Percentiles rank a stretch among this genome's conserved stretches.
These are phyloP conservation scores for Cucumis cinereus DNA, from an alignment of 306 rosid genomes.

Conservation along the genomic window DNA sequence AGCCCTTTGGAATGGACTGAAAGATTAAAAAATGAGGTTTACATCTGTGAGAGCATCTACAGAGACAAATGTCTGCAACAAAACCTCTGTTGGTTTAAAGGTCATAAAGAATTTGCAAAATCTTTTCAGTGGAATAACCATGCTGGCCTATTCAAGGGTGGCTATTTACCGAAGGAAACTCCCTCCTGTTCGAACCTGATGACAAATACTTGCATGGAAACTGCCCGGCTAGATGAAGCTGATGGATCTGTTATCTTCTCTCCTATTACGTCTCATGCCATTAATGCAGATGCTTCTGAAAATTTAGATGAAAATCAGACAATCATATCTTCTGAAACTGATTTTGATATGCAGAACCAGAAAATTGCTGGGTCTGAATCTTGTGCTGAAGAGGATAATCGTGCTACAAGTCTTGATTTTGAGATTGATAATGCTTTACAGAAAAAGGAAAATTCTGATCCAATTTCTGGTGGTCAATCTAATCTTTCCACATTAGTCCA, in stretches of 20 bases:
- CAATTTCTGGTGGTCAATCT: constrained; percentile 14
- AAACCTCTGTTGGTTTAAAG: constrained; percentile 28
- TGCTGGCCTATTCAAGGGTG: constrained; percentile 16
- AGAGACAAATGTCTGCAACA: constrained; percentile 26
- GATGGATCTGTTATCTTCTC: constrained; percentile 17
- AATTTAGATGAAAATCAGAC: constrained; percentile 24
- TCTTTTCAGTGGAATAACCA: constrained; percentile 23
- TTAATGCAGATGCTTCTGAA: constrained; percentile 17
- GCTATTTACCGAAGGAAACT: constrained; percentile 15
- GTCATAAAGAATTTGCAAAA: constrained; percentile 17
- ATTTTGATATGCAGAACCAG: constrained; percentile 11
- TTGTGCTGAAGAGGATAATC: constrained; percentile 14
- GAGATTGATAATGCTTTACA: constrained; percentile 12
- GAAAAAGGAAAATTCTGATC: constrained; percentile 17
- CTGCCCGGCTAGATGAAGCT: constrained; percentile 21
- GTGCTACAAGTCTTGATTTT: constrained; percentile 10
- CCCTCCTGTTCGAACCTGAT: constrained; percentile 20
- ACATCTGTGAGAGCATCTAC: constrained; percentile 22
- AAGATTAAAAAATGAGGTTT: constrained; percentile 41
- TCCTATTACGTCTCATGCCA: constrained; percentile 11
- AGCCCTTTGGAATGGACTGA: constrained; percentile 58
- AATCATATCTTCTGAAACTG: constrained; percentile 20
- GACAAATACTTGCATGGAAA: constrained; percentile 12
- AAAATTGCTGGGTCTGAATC: constrained; percentile 21
- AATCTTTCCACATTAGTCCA: constrained; percentile 15